phyloP scores from a whole-genome alignment of 2,329 filamentous ascomycete species.

The Phyllosticta ampelicida region DNA sequence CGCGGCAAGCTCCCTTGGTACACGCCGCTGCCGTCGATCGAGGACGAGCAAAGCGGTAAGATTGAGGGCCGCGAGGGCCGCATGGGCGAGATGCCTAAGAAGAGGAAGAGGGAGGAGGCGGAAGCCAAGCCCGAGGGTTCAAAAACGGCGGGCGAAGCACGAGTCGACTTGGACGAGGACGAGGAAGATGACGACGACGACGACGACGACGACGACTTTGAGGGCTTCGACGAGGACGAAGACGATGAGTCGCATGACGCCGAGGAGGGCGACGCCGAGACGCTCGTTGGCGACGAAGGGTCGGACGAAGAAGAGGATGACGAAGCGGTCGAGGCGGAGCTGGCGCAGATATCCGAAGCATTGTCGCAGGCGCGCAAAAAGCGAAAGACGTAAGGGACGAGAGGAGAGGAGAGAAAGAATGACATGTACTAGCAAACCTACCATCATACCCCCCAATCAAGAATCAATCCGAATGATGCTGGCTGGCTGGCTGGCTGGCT shows the following conservation, averaged over 20 bases:
- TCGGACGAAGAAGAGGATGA: conserved; percentile 12
- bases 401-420: background rate
- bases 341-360: conserved; percentile 25
- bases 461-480: background rate
- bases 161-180: conserved; percentile 31
- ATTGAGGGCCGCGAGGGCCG: conserved; percentile 65
- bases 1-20: conserved; percentile 96
- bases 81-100: conserved; percentile 69
- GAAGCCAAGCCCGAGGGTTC: conserved; percentile 12
- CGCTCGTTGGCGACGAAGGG: conserved; percentile 15
- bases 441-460: background rate
- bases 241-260: conserved; percentile 14
- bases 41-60: conserved; percentile 37
- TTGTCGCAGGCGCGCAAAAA: conserved; percentile 23
- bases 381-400: background rate
- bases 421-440: background rate
- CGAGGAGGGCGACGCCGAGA: conserved; percentile 16
- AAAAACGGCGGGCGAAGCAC: conserved; percentile 29
- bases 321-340: conserved; percentile 23
- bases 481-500: background rate
- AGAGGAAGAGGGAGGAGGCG: conserved; percentile 52
- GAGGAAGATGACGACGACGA: conserved; percentile 22
- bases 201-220: conserved; percentile 12
- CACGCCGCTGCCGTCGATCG: conserved; percentile 57
- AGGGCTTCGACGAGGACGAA: conserved; percentile 10